Conservation (phyloP, 352 stramenopile species). For the Phytopythium helicoides region DNA sequence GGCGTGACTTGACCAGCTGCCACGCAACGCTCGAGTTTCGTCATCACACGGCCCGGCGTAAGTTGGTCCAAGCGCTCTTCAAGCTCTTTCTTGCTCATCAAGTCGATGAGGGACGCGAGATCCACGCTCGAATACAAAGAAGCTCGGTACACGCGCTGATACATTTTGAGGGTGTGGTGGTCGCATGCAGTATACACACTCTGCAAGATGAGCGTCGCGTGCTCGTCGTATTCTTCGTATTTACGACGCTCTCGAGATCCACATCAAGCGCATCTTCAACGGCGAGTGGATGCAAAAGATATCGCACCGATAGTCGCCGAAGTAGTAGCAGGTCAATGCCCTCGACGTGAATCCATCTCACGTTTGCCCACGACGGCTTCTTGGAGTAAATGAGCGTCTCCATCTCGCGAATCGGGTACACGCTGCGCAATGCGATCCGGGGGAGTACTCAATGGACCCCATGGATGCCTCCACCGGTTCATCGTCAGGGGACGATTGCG, state of each 20-base stretch:
- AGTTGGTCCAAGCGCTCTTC: slow-evolving; percentile 55
- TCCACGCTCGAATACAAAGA: slow-evolving; percentile 65
- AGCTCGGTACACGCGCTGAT: slow-evolving; percentile 71
- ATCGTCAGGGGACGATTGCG: background rate
- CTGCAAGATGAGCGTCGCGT: slow-evolving; percentile 76
- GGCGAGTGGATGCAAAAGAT: slow-evolving; percentile 79
- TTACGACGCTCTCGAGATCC: slow-evolving; percentile 77
- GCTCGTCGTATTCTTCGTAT: slow-evolving; percentile 85
- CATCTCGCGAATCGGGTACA: slow-evolving; percentile 61
- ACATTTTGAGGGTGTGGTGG: slow-evolving; percentile 47
- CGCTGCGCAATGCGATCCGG: slow-evolving; percentile 70
- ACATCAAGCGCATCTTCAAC: slow-evolving; percentile 84
- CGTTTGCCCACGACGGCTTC: slow-evolving; percentile 63
- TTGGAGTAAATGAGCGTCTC: slow-evolving; percentile 86
- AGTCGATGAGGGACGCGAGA: slow-evolving; percentile 47
- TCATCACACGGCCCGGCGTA: slow-evolving; percentile 61
- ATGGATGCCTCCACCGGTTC: slow-evolving; percentile 23
- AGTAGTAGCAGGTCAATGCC: slow-evolving; percentile 61
- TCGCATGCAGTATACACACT: slow-evolving; percentile 53
- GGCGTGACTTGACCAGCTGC: slow-evolving; percentile 50
- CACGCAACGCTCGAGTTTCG: slow-evolving; percentile 66
- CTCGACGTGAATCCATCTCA: slow-evolving; percentile 86
- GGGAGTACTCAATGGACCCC: slow-evolving; percentile 78
- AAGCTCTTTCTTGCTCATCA: slow-evolving; percentile 64
- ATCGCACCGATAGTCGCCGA: slow-evolving; percentile 75